Base-by-base conservation (phyloP, 768 basidiomycete species). In the Tricholoma flavovirens region DNA sequence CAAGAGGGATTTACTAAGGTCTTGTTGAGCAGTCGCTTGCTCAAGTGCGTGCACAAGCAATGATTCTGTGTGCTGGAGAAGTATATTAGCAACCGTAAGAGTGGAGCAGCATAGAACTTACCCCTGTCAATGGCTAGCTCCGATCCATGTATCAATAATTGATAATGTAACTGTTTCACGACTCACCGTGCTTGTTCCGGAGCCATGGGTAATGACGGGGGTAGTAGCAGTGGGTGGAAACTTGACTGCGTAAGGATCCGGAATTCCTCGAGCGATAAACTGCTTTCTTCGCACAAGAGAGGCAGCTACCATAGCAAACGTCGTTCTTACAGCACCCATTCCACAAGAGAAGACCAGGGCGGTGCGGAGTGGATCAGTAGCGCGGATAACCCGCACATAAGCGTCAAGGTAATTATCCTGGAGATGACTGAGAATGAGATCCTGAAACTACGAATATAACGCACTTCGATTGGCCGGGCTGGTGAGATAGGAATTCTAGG, bases 281-380 rank as follows among this genome's bases (percentile, higher is more conserved):
- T 92, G 88, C 64, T 87, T 90, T 49, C 96, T 77, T 42, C 96
- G 78, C 1, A 98, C 78, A 33, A 99, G 77, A 55, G 86, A 83
- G 0, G 96, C 94, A 6, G 93, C 91, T n/a, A 87, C 82, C 97
- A 98, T 98, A 3, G 92, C 93, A 66, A 97, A 98, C 0, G 95
- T 98, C 2, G 94, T 95, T 17, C 96, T 82, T 1, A 98, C 95
- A 2, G 92, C 93, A 45, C 97, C 97, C 85, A 96, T 93, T 30
- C 97, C 96, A 67, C 96, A 98, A 49, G 90, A 93, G 69, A 98
- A 98, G 4, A 98, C 89, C 17, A 98, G 75, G 0, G 89, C 85
- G 0, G 93, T 93, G 15, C 76, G 76, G 3, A 87, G 72, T 2
- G 96, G 95, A 63, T 96, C 90, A 0, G 88, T 82, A 36, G 80